These are phyloP conservation scores for Naegleria fowleri DNA, from an alignment of 208 protist species.

Conservation along the genomic window DNA sequence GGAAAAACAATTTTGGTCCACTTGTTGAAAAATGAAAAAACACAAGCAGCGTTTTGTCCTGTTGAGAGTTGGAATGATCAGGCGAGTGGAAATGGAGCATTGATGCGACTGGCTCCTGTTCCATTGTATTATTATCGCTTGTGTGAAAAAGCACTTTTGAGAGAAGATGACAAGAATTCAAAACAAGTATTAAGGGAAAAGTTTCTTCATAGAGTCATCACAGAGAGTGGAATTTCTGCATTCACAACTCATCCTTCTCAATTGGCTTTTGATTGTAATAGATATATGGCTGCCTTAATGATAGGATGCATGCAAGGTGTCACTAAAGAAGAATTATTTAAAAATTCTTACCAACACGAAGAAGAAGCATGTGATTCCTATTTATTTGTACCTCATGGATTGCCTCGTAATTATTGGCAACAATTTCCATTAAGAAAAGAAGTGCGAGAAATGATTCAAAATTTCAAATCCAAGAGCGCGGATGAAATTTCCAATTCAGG, in stretches of 20 bases:
- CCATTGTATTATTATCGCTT: constrained; percentile 10
- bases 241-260: constrained; percentile 30
- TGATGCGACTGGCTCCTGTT: constrained; percentile 39
- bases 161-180: neutral
- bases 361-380: no score
- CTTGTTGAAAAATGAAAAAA: neutral
- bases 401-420: neutral
- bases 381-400: neutral
- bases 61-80: neutral
- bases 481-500: constrained; percentile 13
- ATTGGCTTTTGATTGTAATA: constrained; percentile 19
- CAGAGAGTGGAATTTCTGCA: neutral
- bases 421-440: neutral
- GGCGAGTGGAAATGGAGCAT: constrained; percentile 35
- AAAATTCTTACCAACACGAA: no score
- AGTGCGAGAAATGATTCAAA: neutral
- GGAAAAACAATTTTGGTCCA: constrained; percentile 26
- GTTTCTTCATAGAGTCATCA: neutral
- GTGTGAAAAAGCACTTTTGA: neutral
- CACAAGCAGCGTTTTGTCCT: neutral
- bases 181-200: neutral
- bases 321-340: constrained; percentile 21
- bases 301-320: constrained; percentile 26
- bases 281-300: constrained; percentile 28
- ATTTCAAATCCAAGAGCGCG: neutral